phyloP scores from a whole-genome alignment of 192 early-diverging fungal species.

The Allomyces macrogynus region DNA sequence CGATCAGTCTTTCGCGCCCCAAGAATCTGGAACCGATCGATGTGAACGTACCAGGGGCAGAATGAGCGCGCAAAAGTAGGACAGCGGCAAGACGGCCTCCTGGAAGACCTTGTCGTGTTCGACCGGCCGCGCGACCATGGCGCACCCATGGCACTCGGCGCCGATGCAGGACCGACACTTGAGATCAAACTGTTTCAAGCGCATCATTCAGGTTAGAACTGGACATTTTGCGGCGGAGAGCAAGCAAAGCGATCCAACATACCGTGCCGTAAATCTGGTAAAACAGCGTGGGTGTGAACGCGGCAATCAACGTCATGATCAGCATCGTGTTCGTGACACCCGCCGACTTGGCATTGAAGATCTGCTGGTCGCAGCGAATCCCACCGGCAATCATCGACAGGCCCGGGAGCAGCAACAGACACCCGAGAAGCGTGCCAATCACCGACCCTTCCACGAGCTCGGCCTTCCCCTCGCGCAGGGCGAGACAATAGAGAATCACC shows the following conservation, averaged over 20 bases:
- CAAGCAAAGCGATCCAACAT: slow-evolving; percentile 12
- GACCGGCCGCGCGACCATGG: neutral
- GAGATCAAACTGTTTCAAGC: slow-evolving; percentile 24
- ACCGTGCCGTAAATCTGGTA: slow-evolving; percentile 65
- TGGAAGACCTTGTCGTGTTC: slow-evolving; percentile 58
- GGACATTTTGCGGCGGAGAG: neutral
- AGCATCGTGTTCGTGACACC: slow-evolving; percentile 91
- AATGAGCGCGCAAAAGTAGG: slow-evolving; percentile 64
- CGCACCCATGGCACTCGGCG: neutral
- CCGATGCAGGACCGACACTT: slow-evolving; percentile 24
- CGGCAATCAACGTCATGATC: slow-evolving; percentile 79
- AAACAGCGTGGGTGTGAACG: slow-evolving; percentile 83
- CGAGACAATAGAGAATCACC: slow-evolving; percentile 79
- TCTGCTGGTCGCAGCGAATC: slow-evolving; percentile 73
- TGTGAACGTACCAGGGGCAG: slow-evolving; percentile 31
- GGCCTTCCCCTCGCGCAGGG: slow-evolving; percentile 69
- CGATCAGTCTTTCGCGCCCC: neutral
- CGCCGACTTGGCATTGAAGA: slow-evolving; percentile 85
- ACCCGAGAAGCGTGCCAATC: slow-evolving; percentile 77
- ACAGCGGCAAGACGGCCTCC: slow-evolving; percentile 53
- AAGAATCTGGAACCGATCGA: neutral
- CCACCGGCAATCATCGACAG: slow-evolving; percentile 84
- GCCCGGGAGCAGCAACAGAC: slow-evolving; percentile 78
- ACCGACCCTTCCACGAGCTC: slow-evolving; percentile 73
- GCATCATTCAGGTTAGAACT: neutral